phyloP scores from a whole-genome alignment of 179 eudicot genomes.

The Gypsophila paniculata region DNA sequence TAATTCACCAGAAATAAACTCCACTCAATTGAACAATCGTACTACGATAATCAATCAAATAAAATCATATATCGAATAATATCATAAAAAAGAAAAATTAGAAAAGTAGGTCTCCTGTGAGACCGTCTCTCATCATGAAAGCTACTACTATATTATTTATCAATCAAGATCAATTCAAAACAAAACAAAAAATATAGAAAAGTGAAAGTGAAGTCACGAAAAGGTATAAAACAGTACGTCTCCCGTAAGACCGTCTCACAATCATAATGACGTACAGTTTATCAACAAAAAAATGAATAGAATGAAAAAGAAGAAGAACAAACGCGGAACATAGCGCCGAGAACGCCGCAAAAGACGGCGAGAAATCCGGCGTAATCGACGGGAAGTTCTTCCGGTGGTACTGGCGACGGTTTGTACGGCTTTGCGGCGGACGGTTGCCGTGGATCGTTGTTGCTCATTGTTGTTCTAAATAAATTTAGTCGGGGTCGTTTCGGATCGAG shows the following conservation, averaged over 20 bases:
- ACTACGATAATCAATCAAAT: not conserved
- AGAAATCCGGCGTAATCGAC: conserved; percentile 81
- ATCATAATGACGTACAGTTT: too few relatives aligned
- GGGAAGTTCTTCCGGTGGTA: conserved; percentile 59
- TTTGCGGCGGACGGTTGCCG: conserved; percentile 66
- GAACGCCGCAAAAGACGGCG: conserved; percentile 73
- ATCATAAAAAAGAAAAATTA: not conserved
- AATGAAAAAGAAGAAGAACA: conserved; percentile 4
- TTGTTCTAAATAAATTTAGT: too few relatives aligned
- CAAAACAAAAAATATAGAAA: not conserved
- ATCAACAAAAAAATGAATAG: not conserved
- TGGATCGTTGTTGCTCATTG: conserved; percentile 55
- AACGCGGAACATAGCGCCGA: conserved; percentile 80
- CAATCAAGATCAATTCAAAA: too few relatives aligned
- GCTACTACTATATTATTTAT: too few relatives aligned
- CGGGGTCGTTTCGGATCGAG: too few relatives aligned
- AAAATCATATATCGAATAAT: not conserved
- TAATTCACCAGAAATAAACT: not conserved
- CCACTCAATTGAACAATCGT: not conserved
- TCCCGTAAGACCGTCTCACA: too few relatives aligned
- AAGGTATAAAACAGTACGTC: too few relatives aligned
- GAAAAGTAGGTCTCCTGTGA: too few relatives aligned
- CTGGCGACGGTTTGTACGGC: conserved; percentile 49
- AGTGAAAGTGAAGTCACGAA: too few relatives aligned
- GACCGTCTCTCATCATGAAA: too few relatives aligned